Percentiles rank a stretch among this genome's conserved stretches.
Conservation (phyloP, 441 rosid genomes). For the Breynia disticha region DNA sequence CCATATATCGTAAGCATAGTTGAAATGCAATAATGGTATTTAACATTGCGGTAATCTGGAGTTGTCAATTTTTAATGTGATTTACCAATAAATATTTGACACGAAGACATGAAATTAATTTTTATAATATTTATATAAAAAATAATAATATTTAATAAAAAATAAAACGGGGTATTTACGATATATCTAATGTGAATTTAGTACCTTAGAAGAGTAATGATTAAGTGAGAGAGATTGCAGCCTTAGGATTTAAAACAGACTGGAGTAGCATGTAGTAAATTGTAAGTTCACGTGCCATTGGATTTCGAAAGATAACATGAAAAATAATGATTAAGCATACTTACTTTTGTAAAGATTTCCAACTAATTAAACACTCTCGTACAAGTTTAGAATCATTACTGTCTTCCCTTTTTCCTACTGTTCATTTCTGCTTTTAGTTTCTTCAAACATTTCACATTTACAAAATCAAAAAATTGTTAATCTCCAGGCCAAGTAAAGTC, state of each 20-base stretch:
- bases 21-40: too few relatives aligned
- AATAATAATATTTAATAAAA: too few relatives aligned
- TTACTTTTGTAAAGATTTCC: conserved; percentile 6
- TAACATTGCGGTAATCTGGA: too few relatives aligned
- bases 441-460: background rate
- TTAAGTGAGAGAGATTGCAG: background rate
- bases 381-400: conserved; percentile 9
- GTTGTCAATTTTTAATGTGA: too few relatives aligned
- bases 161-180: too few relatives aligned
- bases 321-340: conserved; percentile 2
- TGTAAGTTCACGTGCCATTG: conserved; percentile 23
- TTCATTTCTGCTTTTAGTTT: background rate
- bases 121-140: too few relatives aligned
- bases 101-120: too few relatives aligned
- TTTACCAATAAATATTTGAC: too few relatives aligned
- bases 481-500: too few relatives aligned
- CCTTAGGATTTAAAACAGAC: too few relatives aligned
- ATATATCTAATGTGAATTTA: background rate
- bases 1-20: too few relatives aligned
- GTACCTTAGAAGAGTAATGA: background rate
- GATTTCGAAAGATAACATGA: conserved; percentile 11
- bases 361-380: conserved; percentile 4
- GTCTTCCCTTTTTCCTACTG: background rate
- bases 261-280: too few relatives aligned
- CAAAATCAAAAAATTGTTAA: background rate